Evolutionary conservation across 106 monocot genomes (phyloP).

Genomic region (Xerophyta viscosa): DNA sequence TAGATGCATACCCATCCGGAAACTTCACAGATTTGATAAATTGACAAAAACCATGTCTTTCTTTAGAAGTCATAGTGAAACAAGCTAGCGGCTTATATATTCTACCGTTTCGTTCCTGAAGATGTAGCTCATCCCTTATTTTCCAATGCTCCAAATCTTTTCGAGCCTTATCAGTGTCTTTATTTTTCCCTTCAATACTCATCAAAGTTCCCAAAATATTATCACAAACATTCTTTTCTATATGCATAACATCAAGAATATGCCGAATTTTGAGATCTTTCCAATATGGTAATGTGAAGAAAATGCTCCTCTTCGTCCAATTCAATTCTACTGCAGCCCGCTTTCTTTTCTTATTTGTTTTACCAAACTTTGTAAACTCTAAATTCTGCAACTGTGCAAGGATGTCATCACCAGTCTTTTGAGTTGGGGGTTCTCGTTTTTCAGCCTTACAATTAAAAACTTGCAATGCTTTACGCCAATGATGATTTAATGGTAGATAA

Average conservation of each 20-base stretch:
- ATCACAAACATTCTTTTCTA: slow-evolving; percentile 5
- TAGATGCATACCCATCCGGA: not conserved
- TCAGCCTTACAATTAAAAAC: slow-evolving; percentile 12
- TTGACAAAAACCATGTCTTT: not conserved
- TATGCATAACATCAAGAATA: slow-evolving; percentile 21
- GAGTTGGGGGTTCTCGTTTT: not conserved
- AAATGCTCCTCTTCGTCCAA: slow-evolving; percentile 6
- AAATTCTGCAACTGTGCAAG: not conserved
- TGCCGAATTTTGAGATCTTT: not conserved
- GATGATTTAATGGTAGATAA: not conserved
- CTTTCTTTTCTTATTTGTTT: not conserved
- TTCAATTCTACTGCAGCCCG: not conserved
- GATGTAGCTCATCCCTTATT: slow-evolving; percentile 4
- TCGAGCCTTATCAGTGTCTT: slow-evolving; percentile 1
- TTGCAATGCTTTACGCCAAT: not conserved
- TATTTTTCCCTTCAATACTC: slow-evolving; percentile 6
- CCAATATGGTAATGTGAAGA: slow-evolving; percentile 8
- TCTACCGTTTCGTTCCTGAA: not conserved
- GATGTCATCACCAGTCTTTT: not conserved
- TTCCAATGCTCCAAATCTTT: slow-evolving; percentile 1
- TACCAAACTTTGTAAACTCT: not conserved
- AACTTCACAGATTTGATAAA: not conserved
- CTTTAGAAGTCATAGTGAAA: not conserved
- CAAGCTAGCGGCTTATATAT: not conserved
- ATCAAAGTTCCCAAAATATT: slow-evolving; percentile 3